Base-by-base conservation (phyloP, 768 basidiomycete genomes). In the Boletus vermiculosoides region DNA sequence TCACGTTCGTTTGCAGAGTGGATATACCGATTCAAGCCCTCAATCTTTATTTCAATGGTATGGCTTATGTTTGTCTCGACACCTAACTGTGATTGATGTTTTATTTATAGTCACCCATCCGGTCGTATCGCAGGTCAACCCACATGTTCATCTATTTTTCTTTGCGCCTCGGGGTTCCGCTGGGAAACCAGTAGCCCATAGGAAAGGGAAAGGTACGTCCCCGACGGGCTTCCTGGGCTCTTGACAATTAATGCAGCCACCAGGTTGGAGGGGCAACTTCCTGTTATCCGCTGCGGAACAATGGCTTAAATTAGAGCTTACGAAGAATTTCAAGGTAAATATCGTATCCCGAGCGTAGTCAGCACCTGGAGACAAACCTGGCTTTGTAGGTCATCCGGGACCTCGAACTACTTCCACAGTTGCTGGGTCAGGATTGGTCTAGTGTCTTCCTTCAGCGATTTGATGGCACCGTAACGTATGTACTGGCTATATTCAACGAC, bases 241-340 rank as follows among this genome's bases (percentile, higher is more conserved):
- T 52, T 13, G 44, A 22, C 28, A 12, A 50, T 8, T 55, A 42
- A 64, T 46, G n/a, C 45, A 36, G 25, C 45, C 10, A 3, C 18
- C 39, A 85, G 91, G 95, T 1, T 98, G 96, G 97, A 77, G 96
- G 67, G 97, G 95, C 47, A 97, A 97, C 47, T 98, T 94, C 70
- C 65, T 98, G 20, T 74, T 98, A 11, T 94, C 92, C 3, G 94
- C 94, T 1, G 88, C 89, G 4, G 94, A 98, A 70, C 94, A 96
- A 63, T 94, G 91, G 84, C 78, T 97, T 58, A 98, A 98, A 70
- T 83, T 97, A 42, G 96, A 98, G 68, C 77, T 99, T 13, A 91
- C 93, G 5, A 98, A 98, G 78, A 97, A 98, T 68, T 95, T 96
- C 80, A 94, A 92, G 76, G 91, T 77, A 55, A 39, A 46, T 41